phyloP scores from a whole-genome alignment of 1,284 basidiomycete genomes.

The Ganoderma resinaceum region DNA sequence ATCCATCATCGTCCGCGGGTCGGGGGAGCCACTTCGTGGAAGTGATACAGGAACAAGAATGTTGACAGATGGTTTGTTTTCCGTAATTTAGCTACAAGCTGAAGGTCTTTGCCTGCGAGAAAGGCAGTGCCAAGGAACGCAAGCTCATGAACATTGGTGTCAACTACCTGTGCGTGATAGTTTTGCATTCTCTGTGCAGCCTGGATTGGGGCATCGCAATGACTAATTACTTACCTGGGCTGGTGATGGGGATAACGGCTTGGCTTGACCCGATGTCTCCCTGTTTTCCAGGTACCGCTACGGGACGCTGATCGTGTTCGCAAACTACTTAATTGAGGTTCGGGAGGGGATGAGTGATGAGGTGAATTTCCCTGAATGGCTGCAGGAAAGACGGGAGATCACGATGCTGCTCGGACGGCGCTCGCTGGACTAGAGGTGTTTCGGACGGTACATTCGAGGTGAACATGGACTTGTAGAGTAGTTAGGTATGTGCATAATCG shows the following conservation, averaged over 20 bases:
- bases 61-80: neutral
- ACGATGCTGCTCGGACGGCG: constrained; percentile 76
- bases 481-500: neutral
- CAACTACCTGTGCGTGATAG: constrained; percentile 77
- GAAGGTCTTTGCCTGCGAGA: constrained; percentile 85
- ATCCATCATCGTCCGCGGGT: neutral
- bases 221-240: constrained; percentile 26
- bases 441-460: neutral
- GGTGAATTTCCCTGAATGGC: constrained; percentile 82
- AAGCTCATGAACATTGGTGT: constrained; percentile 79
- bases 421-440: constrained; percentile 62
- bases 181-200: neutral
- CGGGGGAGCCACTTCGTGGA: neutral
- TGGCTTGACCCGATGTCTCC: neutral
- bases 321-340: constrained; percentile 93
- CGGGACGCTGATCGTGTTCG: constrained; percentile 92
- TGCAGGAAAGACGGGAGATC: constrained; percentile 86
- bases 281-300: constrained; percentile 72
- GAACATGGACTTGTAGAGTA: neutral
- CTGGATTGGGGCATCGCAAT: neutral
- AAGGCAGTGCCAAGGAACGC: constrained; percentile 77
- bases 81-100: constrained; percentile 78
- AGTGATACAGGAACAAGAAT: constrained; percentile 1
- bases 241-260: constrained; percentile 14
- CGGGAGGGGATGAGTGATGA: constrained; percentile 53